A percentile compares a stretch with the other conserved stretches of the same genome.
phyloP scores from a whole-genome alignment of 129 eudicot species.

The Mikania micrantha region DNA sequence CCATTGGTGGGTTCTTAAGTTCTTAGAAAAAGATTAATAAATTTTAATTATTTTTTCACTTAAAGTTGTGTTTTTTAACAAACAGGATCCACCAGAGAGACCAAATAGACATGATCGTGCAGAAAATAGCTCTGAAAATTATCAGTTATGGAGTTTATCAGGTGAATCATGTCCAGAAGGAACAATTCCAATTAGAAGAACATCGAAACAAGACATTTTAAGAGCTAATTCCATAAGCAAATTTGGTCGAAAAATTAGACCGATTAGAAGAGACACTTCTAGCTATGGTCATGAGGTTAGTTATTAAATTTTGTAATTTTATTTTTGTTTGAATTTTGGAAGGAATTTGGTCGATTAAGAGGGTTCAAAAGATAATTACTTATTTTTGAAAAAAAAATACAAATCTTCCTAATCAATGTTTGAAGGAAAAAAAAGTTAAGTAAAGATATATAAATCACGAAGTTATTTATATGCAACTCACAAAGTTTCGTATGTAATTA shows the following conservation, averaged over 20 bases:
- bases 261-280: slow-evolving; percentile 63
- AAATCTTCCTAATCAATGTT: too few relatives aligned
- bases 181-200: slow-evolving; percentile 85
- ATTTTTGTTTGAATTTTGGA: not conserved
- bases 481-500: too few relatives aligned
- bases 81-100: slow-evolving; percentile 81
- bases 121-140: slow-evolving; percentile 29
- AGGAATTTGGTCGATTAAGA: not conserved
- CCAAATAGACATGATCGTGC: slow-evolving; percentile 45
- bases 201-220: slow-evolving; percentile 62
- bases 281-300: slow-evolving; percentile 90
- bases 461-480: too few relatives aligned
- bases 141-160: slow-evolving; percentile 70
- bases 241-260: slow-evolving; percentile 68
- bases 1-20: slow-evolving; percentile 56
- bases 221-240: slow-evolving; percentile 53
- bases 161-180: slow-evolving; percentile 88
- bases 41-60: not conserved
- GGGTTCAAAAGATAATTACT: too few relatives aligned
- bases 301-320: not conserved
- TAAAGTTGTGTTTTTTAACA: not conserved
- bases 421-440: too few relatives aligned
- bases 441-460: too few relatives aligned
- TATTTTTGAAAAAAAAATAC: too few relatives aligned
- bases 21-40: not conserved